Evolutionary conservation across 345 rosid species (phyloP).

Genomic region (Camelina hispida): DNA sequence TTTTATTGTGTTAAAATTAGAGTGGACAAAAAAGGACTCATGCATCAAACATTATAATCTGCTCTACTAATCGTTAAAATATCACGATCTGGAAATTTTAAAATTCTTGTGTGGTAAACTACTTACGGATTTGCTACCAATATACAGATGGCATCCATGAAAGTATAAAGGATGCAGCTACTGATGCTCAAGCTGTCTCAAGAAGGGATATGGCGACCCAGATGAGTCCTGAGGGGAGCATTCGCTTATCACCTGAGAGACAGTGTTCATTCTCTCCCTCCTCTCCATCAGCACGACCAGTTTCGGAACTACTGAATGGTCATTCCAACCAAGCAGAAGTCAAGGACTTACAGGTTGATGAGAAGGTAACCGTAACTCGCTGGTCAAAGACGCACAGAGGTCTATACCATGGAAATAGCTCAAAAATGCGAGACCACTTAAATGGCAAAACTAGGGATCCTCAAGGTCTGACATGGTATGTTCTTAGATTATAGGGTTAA

Average conservation of each 20-base stretch:
- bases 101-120: not conserved
- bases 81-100: not conserved
- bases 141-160: slow-evolving; percentile 61
- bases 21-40: not conserved
- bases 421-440: slow-evolving; percentile 70
- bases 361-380: slow-evolving; percentile 79
- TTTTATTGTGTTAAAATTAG: not conserved
- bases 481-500: slow-evolving; percentile 25
- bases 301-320: slow-evolving; percentile 55
- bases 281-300: slow-evolving; percentile 59
- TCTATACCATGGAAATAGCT: slow-evolving; percentile 58
- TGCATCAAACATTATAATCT: not conserved
- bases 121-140: not conserved
- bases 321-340: slow-evolving; percentile 60
- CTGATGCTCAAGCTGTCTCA: slow-evolving; percentile 68
- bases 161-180: slow-evolving; percentile 61
- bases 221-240: slow-evolving; percentile 89
- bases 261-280: slow-evolving; percentile 58
- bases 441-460: slow-evolving; percentile 59
- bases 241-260: slow-evolving; percentile 61
- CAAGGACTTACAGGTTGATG: slow-evolving; percentile 91
- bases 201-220: slow-evolving; percentile 98
- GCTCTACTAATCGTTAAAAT: not conserved
- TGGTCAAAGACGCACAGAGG: slow-evolving; percentile 83
- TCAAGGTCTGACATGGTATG: slow-evolving; percentile 70